These are phyloP conservation scores for Imleria badia DNA, from an alignment of 768 basidiomycete species.

Conservation along the genomic window DNA sequence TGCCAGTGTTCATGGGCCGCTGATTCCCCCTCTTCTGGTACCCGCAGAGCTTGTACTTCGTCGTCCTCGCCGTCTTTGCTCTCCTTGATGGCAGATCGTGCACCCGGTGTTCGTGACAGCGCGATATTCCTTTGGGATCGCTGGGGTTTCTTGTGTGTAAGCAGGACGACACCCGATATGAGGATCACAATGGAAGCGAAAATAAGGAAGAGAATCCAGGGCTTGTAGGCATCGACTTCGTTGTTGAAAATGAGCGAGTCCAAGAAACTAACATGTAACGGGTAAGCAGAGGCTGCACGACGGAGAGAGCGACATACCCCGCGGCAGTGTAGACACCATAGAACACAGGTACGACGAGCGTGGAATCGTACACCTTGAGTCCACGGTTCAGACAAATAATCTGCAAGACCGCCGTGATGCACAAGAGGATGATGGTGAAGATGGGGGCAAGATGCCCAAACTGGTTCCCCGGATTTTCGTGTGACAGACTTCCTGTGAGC, in stretches of 20 bases:
- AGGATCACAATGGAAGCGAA: conserved; percentile 85
- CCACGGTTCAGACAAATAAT: conserved; percentile 91
- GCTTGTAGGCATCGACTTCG: conserved; percentile 78
- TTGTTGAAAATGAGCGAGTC: conserved; percentile 80
- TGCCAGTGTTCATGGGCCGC: conserved; percentile 53
- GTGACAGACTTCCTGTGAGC: conserved; percentile 71
- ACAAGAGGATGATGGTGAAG: conserved; percentile 63
- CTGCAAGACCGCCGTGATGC: conserved; percentile 79
- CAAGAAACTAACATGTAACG: conserved; percentile 44
- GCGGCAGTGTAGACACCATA: conserved; percentile 89
- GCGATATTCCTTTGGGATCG: conserved; percentile 30
- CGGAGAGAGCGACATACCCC: conserved; percentile 49
- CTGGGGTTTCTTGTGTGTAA: conserved; percentile 91
- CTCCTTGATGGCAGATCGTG: conserved; percentile 25
- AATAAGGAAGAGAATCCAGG: conserved; percentile 88
- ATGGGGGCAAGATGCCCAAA: conserved; percentile 81
- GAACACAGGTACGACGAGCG: conserved; percentile 90
- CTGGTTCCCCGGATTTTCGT: conserved; percentile 82
- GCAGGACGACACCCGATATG: conserved; percentile 87
- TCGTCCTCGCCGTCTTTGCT: conserved; percentile 31
- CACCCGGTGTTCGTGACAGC: conserved; percentile 22
- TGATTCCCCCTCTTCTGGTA: conserved; percentile 40
- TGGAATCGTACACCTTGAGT: conserved; percentile 87
- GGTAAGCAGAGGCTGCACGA: conserved; percentile 4
- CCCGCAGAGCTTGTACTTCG: conserved; percentile 39